phyloP scores from a whole-genome alignment of 1,139 yeast species.

The Wickerhamomyces sp. region DNA sequence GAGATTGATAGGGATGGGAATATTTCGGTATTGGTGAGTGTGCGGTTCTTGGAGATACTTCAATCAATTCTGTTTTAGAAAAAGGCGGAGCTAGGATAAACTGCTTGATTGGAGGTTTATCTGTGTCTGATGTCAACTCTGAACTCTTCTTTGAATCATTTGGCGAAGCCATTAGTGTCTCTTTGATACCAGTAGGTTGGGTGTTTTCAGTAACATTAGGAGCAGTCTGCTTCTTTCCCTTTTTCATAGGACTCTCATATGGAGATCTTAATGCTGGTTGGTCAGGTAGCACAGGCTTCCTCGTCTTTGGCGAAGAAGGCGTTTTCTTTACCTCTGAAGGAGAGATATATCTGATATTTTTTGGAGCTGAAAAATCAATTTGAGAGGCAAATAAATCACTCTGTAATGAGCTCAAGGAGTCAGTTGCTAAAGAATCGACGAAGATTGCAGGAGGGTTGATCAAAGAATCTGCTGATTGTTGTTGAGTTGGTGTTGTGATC shows the following conservation, averaged over 20 bases:
- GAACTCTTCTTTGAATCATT: background rate
- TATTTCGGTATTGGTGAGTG: slow-evolving; percentile 1
- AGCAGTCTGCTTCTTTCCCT: background rate
- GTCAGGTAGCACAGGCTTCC: background rate
- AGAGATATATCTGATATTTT: slow-evolving; percentile 1
- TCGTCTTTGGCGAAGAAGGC: background rate
- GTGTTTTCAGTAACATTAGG: background rate
- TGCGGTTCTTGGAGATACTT: slow-evolving; percentile 1
- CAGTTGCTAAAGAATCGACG: slow-evolving; percentile 12
- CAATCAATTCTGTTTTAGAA: background rate
- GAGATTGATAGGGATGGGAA: slow-evolving; percentile 13
- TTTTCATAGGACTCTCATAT: background rate
- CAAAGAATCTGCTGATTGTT: slow-evolving; percentile 6
- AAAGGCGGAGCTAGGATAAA: background rate
- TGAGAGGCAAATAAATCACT: slow-evolving; percentile 4
- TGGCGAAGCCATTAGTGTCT: too few relatives aligned
- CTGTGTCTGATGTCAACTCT: background rate
- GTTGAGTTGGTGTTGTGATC: slow-evolving; percentile 19
- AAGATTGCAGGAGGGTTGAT: slow-evolving; percentile 18
- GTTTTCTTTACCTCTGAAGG: background rate
- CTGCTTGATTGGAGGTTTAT: background rate
- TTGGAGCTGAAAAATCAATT: slow-evolving; percentile 2
- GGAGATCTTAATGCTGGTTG: background rate
- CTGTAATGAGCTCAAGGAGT: slow-evolving; percentile 15
- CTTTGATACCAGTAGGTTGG: background rate